phyloP scores from a whole-genome alignment of 768 basidiomycete species.

The Pleurotus giganteus region DNA sequence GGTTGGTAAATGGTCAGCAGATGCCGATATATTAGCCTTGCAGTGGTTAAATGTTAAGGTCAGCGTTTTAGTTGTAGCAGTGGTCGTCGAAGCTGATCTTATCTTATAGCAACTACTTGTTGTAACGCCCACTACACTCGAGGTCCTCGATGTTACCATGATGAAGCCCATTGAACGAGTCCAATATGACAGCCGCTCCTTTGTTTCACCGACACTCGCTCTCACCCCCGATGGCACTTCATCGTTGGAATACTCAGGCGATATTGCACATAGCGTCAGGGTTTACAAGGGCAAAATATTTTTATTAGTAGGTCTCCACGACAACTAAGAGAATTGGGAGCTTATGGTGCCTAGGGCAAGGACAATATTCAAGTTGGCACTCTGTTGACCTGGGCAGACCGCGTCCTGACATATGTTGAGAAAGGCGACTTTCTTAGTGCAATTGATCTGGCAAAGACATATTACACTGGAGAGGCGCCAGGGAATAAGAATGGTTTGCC shows the following conservation, averaged over 20 bases:
- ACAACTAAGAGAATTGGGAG: conserved; percentile 1
- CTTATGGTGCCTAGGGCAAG: conserved; percentile 45
- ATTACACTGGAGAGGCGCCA: conserved; percentile 76
- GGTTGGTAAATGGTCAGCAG: conserved; percentile 55
- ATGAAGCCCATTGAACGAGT: conserved; percentile 61
- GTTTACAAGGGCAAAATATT: conserved; percentile 92
- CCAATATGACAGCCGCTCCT: conserved; percentile 50
- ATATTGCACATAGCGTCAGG: conserved; percentile 69
- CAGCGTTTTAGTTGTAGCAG: conserved; percentile 39
- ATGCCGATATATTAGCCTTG: conserved; percentile 64
- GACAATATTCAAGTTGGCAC: conserved; percentile 77
- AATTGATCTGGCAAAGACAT: conserved; percentile 80
- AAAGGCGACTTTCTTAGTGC: conserved; percentile 87
- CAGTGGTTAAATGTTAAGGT: conserved; percentile 91
- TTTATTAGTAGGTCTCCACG: conserved; percentile 62
- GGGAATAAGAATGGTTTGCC: conserved; percentile 90
- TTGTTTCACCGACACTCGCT: conserved; percentile 53
- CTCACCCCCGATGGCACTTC: conserved; percentile 44
- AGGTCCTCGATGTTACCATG: conserved; percentile 66
- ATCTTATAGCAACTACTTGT: conserved; percentile 62
- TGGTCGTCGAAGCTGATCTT: conserved; percentile 3
- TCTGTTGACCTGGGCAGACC: conserved; percentile 93
- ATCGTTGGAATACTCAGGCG: conserved; percentile 45
- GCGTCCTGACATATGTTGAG: conserved; percentile 79
- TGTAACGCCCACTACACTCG: conserved; percentile 54